Evolutionary conservation across 73 alveolate genomes (phyloP).

Genomic region (Paramecium primaurelia): DNA sequence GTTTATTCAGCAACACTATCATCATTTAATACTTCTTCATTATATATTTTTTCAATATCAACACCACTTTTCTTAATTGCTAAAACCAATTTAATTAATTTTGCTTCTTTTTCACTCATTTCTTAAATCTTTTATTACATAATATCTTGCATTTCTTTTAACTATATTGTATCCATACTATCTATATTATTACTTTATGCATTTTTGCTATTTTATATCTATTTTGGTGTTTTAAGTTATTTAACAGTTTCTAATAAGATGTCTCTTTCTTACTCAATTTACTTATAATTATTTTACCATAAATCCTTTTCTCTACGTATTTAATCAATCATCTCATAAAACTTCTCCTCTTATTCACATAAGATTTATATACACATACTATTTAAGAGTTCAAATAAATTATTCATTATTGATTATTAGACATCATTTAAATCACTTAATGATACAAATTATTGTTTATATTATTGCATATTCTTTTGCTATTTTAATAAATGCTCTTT

Average conservation of each 20-base stretch:
- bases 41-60: conserved; percentile 44
- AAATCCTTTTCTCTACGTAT: conserved; percentile 13
- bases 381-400: background rate
- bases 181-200: background rate
- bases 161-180: background rate
- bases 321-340: background rate
- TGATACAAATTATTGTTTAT: background rate
- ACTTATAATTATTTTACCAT: conserved; percentile 12
- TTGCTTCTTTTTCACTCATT: conserved; percentile 28
- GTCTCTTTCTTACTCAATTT: conserved; percentile 35
- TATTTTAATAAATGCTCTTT: background rate
- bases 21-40: conserved; percentile 48
- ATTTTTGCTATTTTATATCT: background rate
- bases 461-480: background rate
- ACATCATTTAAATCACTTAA: background rate
- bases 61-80: conserved; percentile 19
- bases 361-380: background rate
- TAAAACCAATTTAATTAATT: conserved; percentile 13
- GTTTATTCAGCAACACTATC: conserved; percentile 7
- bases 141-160: background rate
- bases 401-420: background rate
- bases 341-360: conserved; percentile 15
- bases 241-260: conserved; percentile 6
- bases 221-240: background rate
- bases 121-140: conserved; percentile 38